Base-by-base conservation (phyloP, 495 filamentous ascomycete species). In the Penicillium argentinense region DNA sequence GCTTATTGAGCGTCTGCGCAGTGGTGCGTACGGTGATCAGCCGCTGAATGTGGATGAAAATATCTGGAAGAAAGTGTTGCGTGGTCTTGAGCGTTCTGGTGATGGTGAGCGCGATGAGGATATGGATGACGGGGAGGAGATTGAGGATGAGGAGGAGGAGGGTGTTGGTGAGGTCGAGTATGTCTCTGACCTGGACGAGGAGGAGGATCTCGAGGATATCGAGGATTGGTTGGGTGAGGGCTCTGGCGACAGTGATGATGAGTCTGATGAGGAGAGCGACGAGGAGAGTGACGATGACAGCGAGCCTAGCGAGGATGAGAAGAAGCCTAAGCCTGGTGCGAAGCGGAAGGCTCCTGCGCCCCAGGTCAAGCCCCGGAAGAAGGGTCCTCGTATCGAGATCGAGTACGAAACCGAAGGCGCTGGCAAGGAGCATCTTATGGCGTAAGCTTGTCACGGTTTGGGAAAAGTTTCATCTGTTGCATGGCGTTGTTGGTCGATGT, bases 11-110 rank as follows among this genome's bases (percentile, higher is more conserved):
- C 72, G 95, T 46, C 69, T 98, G 67, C 75, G 89, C 48, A 91
- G 88, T 64, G 93, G 93, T 28, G 92, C 92, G 1, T 98, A 97
- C 74, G 95, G 93, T 30, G 91, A 97, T 61, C 80, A 86, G 62
- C 93, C 95, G 29, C 68, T 98, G 47, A 98, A 98, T 71, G 89
- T 93, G 12, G 91, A 93, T 62, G 88, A 95, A 66, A 75, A 74
- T 11, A 90, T 98, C 51, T 98, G 93, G 93, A 96, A 96, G 85
- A 93, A 89, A 80, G 95, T 98, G 19, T 77, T 98, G 36, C 83
- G 84, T 33, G 91, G 91, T 2, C 71, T 97, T 63, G 95, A 97
- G 78, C 78, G 84, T 45, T 80, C 83, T 54, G 91, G 91, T 18
- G 88, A 93, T 62, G 93, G 86, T 34, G 76, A 75, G 56, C 76